Evolutionary conservation across 305 asterid species (phyloP).

Genomic region (Fraxinus ornus): DNA sequence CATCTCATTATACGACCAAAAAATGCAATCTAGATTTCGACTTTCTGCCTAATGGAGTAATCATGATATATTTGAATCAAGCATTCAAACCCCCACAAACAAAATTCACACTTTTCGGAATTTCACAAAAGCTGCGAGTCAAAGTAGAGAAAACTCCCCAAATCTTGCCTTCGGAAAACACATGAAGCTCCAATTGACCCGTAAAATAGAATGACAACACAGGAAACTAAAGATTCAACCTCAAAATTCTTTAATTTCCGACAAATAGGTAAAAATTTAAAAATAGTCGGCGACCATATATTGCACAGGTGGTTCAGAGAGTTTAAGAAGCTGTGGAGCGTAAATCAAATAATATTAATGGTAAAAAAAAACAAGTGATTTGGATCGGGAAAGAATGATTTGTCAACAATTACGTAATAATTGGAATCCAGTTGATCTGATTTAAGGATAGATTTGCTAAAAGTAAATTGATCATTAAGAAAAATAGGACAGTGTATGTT

Average conservation of each 20-base stretch:
- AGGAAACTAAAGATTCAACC: neutral
- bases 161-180: conserved; percentile 25
- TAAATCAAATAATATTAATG: neutral
- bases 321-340: neutral
- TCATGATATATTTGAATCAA: neutral
- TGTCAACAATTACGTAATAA: neutral
- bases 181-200: conserved; percentile 12
- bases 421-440: neutral
- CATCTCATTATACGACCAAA: neutral
- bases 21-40: neutral
- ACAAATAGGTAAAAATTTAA: conserved; percentile 15
- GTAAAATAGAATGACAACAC: conserved; percentile 23
- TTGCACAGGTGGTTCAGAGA: conserved; percentile 8
- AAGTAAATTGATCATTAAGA: neutral
- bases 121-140: neutral
- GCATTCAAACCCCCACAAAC: neutral
- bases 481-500: neutral
- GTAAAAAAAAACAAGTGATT: neutral
- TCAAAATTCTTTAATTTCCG: conserved; percentile 18
- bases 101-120: neutral
- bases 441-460: neutral
- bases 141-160: neutral
- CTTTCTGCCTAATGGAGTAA: neutral
- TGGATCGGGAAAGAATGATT: conserved; percentile 27
- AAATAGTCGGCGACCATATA: neutral